Percentiles rank a stretch among this genome's conserved stretches.
Conservation (phyloP, 2,329 filamentous ascomycete genomes). For the Arthrobotrys entomopaga region DNA sequence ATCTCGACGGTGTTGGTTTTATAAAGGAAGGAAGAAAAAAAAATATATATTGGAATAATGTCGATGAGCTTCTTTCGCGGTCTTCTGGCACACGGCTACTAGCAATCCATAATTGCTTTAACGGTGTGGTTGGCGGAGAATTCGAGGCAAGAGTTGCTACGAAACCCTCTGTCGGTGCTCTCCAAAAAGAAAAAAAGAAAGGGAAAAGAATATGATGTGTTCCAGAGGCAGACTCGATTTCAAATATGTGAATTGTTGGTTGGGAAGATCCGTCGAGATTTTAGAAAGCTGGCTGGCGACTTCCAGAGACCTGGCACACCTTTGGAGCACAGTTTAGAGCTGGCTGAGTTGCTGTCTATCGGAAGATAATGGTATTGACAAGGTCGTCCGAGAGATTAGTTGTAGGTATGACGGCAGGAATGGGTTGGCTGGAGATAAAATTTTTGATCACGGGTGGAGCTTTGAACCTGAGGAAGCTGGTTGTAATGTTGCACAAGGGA, state of each 20-base stretch:
- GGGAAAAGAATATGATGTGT: no score
- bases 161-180: conserved; percentile 12
- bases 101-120: conserved; percentile 45
- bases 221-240: conserved; percentile 4
- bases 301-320: background rate
- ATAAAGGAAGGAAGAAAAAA: background rate
- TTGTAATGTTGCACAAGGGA: conserved; percentile 42
- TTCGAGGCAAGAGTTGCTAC: conserved; percentile 13
- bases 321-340: conserved; percentile 14
- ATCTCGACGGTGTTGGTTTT: background rate
- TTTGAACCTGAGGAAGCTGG: conserved; percentile 30
- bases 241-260: background rate
- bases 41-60: background rate
- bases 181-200: background rate
- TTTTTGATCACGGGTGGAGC: conserved; percentile 35
- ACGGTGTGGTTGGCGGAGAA: conserved; percentile 15
- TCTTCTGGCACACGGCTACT: background rate
- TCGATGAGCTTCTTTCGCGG: background rate
- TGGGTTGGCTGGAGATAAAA: conserved; percentile 18
- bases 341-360: conserved; percentile 4
- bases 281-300: conserved; percentile 8
- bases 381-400: conserved; percentile 38
- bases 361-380: conserved; percentile 8
- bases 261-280: background rate
- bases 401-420: conserved; percentile 40